Base-by-base conservation (phyloP, 225 moss, liverwort and hornwort species). In the Polytrichum commune region DNA sequence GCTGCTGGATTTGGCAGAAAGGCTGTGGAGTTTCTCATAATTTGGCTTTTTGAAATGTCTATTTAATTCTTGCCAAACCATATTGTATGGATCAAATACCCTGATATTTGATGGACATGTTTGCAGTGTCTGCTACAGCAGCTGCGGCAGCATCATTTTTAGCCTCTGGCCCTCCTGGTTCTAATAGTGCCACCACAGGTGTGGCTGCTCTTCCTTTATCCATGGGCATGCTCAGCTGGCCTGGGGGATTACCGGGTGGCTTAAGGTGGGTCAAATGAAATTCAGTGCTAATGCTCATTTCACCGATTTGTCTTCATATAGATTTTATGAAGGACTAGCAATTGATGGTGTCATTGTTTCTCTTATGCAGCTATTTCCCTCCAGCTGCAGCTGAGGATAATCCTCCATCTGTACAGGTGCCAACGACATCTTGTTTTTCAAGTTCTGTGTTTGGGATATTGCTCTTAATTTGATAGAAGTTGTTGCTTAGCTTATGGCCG, bases 221-320 rank as follows among this genome's bases (percentile, higher is more conserved):
- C 6, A 78, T 81, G 75, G 90, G 88, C 73, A 80, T 90, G 76
- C 64, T 90, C 73, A 71, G 83, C 64, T 94, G 93, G 96, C 88
- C 77, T 20, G 81, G 73, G 38, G 60, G 74, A 13, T 28, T 73
- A 23, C 62, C 62, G 2, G 62, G 62, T 62, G 62, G 62, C 23
- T 23, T 62, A 26, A 62, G 62, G 62, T 62, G 26, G 13, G 26
- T 62, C 9, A 6, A 19, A 5, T 58, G 57, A 58, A 19, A 5
- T 19, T 58, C 0, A 58, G 23, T 58, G 1, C 6, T 58, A 58
- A 23, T 58, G 6, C 20, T 58, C 23, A 23, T 19, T n/a, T 35
- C 20, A 58, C 57, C 5, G 19, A 58, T 8, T 19, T 58, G 57
- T 6, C 57, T 58, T 19, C 57, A n/a, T 58, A 23, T 58, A 58